phyloP scores from a whole-genome alignment of 768 basidiomycete species.

The Lentinula guzmanii region DNA sequence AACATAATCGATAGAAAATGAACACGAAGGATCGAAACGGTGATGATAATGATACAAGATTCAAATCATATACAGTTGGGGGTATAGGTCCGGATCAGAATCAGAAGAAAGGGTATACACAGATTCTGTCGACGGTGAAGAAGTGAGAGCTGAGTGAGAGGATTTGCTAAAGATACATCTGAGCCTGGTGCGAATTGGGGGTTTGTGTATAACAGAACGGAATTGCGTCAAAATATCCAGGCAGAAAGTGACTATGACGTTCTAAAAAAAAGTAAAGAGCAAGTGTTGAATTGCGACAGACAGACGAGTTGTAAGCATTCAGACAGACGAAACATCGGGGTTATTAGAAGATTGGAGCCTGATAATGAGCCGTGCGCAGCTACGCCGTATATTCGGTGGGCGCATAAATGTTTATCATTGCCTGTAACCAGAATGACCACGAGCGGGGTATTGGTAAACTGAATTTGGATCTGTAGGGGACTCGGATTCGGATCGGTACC shows the following conservation, averaged over 20 bases:
- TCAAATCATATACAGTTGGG: not conserved
- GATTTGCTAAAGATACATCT: not conserved
- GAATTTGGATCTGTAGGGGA: not conserved
- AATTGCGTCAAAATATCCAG: not conserved
- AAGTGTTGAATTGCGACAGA: not conserved
- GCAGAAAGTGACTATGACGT: not conserved
- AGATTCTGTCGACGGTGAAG: slow-evolving; percentile 4
- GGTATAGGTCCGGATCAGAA: slow-evolving; percentile 3
- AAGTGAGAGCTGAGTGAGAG: not conserved
- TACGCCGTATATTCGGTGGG: not conserved
- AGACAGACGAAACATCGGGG: not conserved
- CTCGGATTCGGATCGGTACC: not conserved
- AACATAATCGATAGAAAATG: not conserved
- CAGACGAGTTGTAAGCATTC: not conserved
- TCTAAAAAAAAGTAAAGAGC: not conserved
- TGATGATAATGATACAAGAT: not conserved
- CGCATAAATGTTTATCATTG: not conserved
- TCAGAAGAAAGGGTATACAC: slow-evolving; percentile 4
- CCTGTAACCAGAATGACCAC: slow-evolving; percentile 1
- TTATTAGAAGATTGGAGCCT: not conserved
- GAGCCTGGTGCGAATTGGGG: not conserved
- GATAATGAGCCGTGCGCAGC: not conserved
- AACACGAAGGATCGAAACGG: not conserved
- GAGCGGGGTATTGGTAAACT: not conserved
- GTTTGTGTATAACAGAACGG: not conserved